Conservation (phyloP, 139 green algal species). For the Chlorella sp. region DNA sequence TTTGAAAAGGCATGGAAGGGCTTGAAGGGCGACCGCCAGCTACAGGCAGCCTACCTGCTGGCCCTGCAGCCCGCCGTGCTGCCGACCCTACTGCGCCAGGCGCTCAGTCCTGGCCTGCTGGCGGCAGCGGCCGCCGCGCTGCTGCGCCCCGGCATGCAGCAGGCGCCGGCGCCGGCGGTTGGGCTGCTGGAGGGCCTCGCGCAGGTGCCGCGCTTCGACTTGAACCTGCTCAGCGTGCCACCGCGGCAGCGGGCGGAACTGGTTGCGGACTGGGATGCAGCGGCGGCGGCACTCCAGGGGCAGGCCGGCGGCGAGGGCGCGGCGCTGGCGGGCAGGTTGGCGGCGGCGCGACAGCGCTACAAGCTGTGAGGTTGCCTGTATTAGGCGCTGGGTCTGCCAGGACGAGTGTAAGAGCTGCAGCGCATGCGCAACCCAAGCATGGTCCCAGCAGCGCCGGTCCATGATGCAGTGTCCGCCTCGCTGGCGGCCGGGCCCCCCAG, state of each 20-base stretch:
- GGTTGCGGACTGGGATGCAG: background rate
- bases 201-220: slow-evolving; percentile 12
- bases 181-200: slow-evolving; percentile 31
- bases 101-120: slow-evolving; percentile 62
- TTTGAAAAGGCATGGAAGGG: slow-evolving; percentile 77
- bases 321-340: background rate
- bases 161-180: background rate
- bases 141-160: background rate
- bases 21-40: slow-evolving; percentile 47
- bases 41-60: slow-evolving; percentile 64
- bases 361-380: slow-evolving; percentile 6
- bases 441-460: no score
- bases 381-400: no score
- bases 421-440: no score
- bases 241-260: slow-evolving; percentile 4
- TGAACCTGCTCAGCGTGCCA: slow-evolving; percentile 34
- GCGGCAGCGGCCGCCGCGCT: slow-evolving; percentile 23
- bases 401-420: no score
- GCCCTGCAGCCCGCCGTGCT: slow-evolving; percentile 57
- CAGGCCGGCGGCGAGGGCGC: background rate
- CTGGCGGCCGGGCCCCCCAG: no score
- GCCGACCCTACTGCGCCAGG: slow-evolving; percentile 65
- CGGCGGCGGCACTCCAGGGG: background rate
- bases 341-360: background rate
- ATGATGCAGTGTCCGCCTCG: no score